A percentile compares a stretch with the other conserved stretches of the same genome.
These are phyloP conservation scores for Tricladium varicosporioides DNA, from an alignment of 2,329 filamentous ascomycete genomes.

Conservation along the genomic window DNA sequence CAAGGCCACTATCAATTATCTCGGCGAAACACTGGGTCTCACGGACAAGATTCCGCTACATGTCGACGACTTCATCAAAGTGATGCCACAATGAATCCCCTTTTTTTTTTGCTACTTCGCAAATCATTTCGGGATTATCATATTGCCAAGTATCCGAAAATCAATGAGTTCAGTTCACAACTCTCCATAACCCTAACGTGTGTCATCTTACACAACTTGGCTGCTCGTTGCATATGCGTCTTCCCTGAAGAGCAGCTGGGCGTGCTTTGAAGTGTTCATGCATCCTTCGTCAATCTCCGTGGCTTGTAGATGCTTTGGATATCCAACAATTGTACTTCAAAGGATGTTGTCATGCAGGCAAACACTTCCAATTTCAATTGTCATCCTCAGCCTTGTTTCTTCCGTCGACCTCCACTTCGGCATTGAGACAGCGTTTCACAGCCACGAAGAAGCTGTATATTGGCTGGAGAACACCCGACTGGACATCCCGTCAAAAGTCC, in stretches of 20 bases:
- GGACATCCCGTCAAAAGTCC: not conserved
- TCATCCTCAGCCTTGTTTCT: conserved; percentile 2
- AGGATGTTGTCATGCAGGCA: not conserved
- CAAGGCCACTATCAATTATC: not conserved
- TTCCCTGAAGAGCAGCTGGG: not conserved
- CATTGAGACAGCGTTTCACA: conserved; percentile 12
- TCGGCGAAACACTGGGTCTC: not conserved
- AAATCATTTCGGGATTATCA: too few relatives aligned
- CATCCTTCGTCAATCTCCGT: conserved; percentile 3
- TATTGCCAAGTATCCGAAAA: too few relatives aligned
- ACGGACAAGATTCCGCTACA: not conserved
- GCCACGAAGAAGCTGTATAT: conserved; percentile 20
- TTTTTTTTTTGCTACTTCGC: not conserved
- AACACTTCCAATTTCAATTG: not conserved
- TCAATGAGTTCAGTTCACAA: too few relatives aligned
- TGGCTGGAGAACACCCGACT: conserved; percentile 14
- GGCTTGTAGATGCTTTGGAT: not conserved
- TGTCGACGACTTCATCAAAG: not conserved
- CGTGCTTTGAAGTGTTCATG: conserved; percentile 5
- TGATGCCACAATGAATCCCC: not conserved
- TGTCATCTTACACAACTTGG: not conserved
- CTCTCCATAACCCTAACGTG: not conserved
- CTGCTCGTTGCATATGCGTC: not conserved
- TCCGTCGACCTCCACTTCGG: not conserved
- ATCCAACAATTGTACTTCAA: not conserved